Evolutionary conservation across 768 basidiomycete species (phyloP), one percentile per base, ranked within the genome.

Genomic region (Mycena maculata): DNA sequence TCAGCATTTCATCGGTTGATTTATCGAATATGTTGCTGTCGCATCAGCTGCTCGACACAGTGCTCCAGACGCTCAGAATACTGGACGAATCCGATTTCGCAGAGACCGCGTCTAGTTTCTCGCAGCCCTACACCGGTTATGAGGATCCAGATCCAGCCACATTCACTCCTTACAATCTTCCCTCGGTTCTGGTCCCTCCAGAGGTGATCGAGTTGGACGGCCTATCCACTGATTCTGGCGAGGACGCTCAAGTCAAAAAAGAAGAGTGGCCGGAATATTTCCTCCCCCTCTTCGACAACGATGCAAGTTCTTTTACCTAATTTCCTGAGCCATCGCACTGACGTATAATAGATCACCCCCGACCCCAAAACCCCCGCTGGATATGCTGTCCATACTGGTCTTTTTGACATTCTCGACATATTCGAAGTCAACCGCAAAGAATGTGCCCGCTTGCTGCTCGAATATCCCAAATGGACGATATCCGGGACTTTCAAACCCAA

Each of bases 361-460:
- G 86, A 93, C 63, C 88, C 91, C 4, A 85, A 84, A 52, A 92
- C 89, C 4, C 87, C 92, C 0, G 80, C 87, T 11, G 96, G 96
- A 4, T 97, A 95, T 78, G 83, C 91, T 28, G 85, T 98, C 7
- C 92, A 92, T 27, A 86, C 90, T 13, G 83, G 89, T 25, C 77
- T 98, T 12, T 79, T 88, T 9, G 96, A 98, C 74, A 86, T 91
- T 22, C 78, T 98, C 44, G 88, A 94, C 63, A 92, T 98, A 18
- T 99, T 94, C 73, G 97, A 99, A 77, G 88, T 98, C 54, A 99
- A 99, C 77, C 88, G 98, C 60, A 98, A 97, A 77, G 98, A 99
- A 73, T 93, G 92, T 70, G 96, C 98, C 1, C 85, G 93, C 4
- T 81, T 98, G 10, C 83, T 99, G 8, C 85, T 98, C 48, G 92